Conservation (phyloP, 176 grass and related monocot genomes). For the Miscanthus lutarioriparius region DNA sequence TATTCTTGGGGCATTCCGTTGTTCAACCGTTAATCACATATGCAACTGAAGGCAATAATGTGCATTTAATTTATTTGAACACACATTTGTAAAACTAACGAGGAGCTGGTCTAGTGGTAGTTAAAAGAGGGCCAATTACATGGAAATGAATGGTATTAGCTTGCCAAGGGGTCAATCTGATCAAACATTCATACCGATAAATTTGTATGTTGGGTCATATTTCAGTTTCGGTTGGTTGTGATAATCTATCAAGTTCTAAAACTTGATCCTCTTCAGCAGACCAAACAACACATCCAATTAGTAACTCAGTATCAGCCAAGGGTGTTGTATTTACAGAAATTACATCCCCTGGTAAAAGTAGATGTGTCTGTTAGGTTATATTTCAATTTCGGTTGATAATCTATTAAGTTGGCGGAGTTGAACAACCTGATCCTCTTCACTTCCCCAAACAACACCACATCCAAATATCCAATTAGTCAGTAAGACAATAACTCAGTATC, state of each 20-base stretch:
- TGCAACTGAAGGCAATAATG: slow-evolving; percentile 25
- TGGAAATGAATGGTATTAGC: slow-evolving; percentile 28
- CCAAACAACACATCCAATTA: neutral
- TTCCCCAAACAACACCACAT: neutral
- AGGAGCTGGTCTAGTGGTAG: slow-evolving; percentile 31
- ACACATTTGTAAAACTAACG: slow-evolving; percentile 18
- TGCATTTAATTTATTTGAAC: slow-evolving; percentile 23
- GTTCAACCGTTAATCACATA: slow-evolving; percentile 18
- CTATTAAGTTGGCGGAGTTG: neutral
- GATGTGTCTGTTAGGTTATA: neutral
- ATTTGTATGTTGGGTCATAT: slow-evolving; percentile 6
- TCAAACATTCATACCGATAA: slow-evolving; percentile 27
- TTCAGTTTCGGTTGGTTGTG: neutral
- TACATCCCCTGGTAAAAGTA: neutral
- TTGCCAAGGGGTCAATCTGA: slow-evolving; percentile 43
- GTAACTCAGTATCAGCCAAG: neutral
- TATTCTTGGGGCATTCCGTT: slow-evolving; percentile 17
- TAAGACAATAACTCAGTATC: slow-evolving; percentile 1
- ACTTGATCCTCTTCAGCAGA: slow-evolving; percentile 9
- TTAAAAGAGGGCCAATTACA: slow-evolving; percentile 41
- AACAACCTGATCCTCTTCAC: neutral
- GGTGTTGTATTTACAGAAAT: neutral
- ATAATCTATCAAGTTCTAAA: slow-evolving; percentile 29
- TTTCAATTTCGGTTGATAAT: neutral
- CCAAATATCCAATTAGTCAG: neutral